phyloP scores from a whole-genome alignment of 2,329 filamentous ascomycete species.

The Penicillium sp. region DNA sequence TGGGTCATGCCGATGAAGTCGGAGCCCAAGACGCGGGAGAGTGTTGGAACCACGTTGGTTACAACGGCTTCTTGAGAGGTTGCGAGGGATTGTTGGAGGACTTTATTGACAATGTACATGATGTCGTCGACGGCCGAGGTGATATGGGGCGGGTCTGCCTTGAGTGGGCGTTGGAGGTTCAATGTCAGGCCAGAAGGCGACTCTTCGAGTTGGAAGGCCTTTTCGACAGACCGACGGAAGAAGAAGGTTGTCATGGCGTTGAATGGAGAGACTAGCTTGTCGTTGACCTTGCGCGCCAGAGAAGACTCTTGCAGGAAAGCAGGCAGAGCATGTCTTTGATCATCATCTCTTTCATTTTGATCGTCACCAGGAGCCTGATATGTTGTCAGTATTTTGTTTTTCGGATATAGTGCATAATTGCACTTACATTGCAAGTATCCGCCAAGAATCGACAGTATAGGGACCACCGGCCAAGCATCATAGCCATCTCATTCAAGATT shows the following conservation, averaged over 20 bases:
- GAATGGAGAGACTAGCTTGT: conserved; percentile 77
- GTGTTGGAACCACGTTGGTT: conserved; percentile 73
- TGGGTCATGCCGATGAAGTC: conserved; percentile 98
- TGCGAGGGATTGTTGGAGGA: conserved; percentile 81
- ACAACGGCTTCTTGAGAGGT: conserved; percentile 83
- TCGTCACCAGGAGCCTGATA: conserved; percentile 38
- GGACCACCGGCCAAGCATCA: conserved; percentile 94
- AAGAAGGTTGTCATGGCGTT: conserved; percentile 95
- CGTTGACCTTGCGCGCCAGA: conserved; percentile 75
- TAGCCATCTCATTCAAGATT: conserved; percentile 80
- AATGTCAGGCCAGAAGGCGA: conserved; percentile 78
- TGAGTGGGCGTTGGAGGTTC: conserved; percentile 70
- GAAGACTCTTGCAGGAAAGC: conserved; percentile 77
- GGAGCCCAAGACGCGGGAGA: conserved; percentile 77
- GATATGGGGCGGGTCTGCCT: conserved; percentile 83
- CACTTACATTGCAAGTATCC: conserved; percentile 76
- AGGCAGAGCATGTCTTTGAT: conserved; percentile 67
- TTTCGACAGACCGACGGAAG: conserved; percentile 93
- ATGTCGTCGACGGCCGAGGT: conserved; percentile 96
- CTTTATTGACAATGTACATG: conserved; percentile 97
- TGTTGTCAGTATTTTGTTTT: conserved; percentile 8
- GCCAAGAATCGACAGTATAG: conserved; percentile 88
- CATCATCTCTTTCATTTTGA: conserved; percentile 57
- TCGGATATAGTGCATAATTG: neutral
- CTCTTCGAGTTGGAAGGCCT: conserved; percentile 96